Evolutionary conservation across 2,329 filamentous ascomycete genomes (phyloP).

Genomic region (Periconia sp.): DNA sequence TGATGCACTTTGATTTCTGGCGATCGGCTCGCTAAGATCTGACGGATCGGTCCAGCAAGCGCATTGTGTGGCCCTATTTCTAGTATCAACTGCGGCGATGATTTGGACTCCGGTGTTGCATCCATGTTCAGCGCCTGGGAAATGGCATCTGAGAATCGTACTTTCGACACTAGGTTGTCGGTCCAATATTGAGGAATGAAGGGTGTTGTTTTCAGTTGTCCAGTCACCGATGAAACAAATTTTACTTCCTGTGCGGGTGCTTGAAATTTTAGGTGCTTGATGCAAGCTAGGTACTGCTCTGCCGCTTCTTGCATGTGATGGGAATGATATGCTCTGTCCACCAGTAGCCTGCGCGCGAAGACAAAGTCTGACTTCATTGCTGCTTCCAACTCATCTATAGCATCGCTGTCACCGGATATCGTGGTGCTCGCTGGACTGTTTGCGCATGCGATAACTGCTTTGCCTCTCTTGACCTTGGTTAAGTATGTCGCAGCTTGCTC

Average conservation of each 20-base stretch:
- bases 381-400: conserved; percentile 31
- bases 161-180: conserved; percentile 35
- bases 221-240: conserved; percentile 7
- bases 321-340: conserved; percentile 49
- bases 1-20: too few species aligned
- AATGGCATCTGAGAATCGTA: conserved; percentile 12
- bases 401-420: conserved; percentile 43
- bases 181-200: conserved; percentile 34
- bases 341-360: conserved; percentile 43
- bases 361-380: conserved; percentile 35
- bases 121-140: background rate
- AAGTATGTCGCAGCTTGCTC: background rate
- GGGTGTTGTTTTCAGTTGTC: too few species aligned
- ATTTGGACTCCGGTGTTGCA: conserved; percentile 1
- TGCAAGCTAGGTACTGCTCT: conserved; percentile 20
- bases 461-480: background rate
- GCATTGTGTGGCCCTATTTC: too few species aligned
- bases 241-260: background rate
- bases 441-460: conserved; percentile 8
- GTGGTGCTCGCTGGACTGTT: conserved; percentile 46
- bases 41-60: too few species aligned
- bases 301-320: conserved; percentile 41
- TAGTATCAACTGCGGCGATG: background rate
- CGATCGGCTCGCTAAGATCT: too few species aligned
- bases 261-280: background rate